Percentiles rank a stretch among this genome's conserved stretches.
Conservation (phyloP, 2,329 filamentous ascomycete species). For the Sarocladiaceae sp. region DNA sequence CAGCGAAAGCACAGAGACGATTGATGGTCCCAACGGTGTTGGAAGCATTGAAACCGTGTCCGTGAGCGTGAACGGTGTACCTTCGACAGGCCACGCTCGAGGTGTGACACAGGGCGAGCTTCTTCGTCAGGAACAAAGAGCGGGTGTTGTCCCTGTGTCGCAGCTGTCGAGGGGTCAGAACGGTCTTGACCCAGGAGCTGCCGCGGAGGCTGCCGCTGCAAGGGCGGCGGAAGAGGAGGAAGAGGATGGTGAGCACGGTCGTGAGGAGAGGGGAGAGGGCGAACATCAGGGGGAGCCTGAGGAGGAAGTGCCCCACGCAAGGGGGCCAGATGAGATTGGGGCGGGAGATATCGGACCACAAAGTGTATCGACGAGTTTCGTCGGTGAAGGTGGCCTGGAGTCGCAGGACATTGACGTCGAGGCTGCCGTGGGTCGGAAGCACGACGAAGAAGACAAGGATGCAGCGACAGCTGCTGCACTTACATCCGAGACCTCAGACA, state of each 20-base stretch:
- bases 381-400: constrained; percentile 36
- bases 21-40: constrained; percentile 74
- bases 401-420: constrained; percentile 56
- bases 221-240: constrained; percentile 11
- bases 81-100: constrained; percentile 43
- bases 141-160: constrained; percentile 69
- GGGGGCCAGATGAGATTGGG: constrained; percentile 81
- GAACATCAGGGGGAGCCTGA: constrained; percentile 26
- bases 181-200: constrained; percentile 25
- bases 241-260: constrained; percentile 12
- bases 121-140: constrained; percentile 79
- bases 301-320: constrained; percentile 69
- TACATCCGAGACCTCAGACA: too few relatives aligned
- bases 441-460: constrained; percentile 24
- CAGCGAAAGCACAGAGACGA: constrained; percentile 74
- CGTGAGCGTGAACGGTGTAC: constrained; percentile 67
- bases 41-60: constrained; percentile 79
- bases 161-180: constrained; percentile 47
- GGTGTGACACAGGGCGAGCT: constrained; percentile 81
- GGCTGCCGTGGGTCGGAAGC: constrained; percentile 54
- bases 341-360: constrained; percentile 83
- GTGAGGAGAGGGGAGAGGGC: constrained; percentile 18
- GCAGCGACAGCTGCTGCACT: too few relatives aligned
- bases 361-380: constrained; percentile 34
- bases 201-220: constrained; percentile 23